A percentile compares a stretch with the other conserved stretches of the same genome.
These are phyloP conservation scores for Fusarium anguioides DNA, from an alignment of 2,329 filamentous ascomycete species.

Conservation along the genomic window DNA sequence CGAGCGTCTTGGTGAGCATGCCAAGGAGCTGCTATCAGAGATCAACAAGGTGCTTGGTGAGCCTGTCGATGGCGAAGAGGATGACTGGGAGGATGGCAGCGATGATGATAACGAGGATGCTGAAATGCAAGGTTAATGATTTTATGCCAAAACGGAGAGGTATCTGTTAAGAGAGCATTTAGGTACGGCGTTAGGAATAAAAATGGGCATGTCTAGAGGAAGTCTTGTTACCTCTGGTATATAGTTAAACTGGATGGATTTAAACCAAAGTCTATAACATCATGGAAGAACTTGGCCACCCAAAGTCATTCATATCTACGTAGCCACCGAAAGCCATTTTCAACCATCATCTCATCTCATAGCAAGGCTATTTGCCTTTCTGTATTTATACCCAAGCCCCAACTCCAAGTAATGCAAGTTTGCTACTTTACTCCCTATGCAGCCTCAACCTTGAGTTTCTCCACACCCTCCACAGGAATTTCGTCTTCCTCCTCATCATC, in stretches of 20 bases:
- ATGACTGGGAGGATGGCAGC: conserved; percentile 65
- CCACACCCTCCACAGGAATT: conserved; percentile 70
- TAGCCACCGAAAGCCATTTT: neutral
- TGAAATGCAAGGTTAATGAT: conserved; percentile 62
- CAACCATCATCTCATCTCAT: conserved; percentile 21
- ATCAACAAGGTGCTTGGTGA: conserved; percentile 74
- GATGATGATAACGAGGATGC: conserved; percentile 65
- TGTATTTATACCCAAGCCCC: conserved; percentile 38
- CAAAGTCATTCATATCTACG: neutral
- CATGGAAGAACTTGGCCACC: neutral
- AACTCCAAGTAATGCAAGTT: conserved; percentile 45
- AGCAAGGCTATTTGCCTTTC: conserved; percentile 22
- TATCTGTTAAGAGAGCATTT: conserved; percentile 36
- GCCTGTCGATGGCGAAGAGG: conserved; percentile 64
- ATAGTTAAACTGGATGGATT: conserved; percentile 33
- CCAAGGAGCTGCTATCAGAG: conserved; percentile 73
- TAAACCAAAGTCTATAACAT: conserved; percentile 37
- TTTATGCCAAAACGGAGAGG: conserved; percentile 28
- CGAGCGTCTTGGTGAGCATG: conserved; percentile 79
- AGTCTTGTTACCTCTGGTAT: conserved; percentile 33
- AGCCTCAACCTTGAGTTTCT: conserved; percentile 77
- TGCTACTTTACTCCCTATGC: conserved; percentile 16
- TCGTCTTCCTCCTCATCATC: conserved; percentile 77
- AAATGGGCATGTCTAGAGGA: conserved; percentile 39
- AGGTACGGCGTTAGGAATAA: conserved; percentile 42